These are phyloP conservation scores for Aspergillus sp. DNA, from an alignment of 2,329 filamentous ascomycete genomes.

Conservation along the genomic window DNA sequence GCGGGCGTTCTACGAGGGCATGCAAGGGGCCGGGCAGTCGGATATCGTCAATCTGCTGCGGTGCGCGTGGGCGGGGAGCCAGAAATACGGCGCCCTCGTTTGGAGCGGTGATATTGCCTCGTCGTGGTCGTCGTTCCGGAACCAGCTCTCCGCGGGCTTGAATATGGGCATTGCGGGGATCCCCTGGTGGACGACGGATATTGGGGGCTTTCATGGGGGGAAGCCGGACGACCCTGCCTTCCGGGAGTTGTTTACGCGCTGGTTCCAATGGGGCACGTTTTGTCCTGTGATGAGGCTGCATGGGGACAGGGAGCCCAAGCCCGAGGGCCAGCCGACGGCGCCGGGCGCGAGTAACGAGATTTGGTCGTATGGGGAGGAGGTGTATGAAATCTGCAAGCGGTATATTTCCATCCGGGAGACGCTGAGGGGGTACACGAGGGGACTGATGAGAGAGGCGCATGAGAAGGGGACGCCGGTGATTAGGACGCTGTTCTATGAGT, in stretches of 20 bases:
- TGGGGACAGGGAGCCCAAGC: conserved; percentile 62
- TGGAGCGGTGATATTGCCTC: conserved; percentile 69
- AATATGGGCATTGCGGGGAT: conserved; percentile 66
- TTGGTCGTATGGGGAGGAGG: conserved; percentile 64
- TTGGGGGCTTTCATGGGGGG: conserved; percentile 68
- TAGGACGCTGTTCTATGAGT: conserved; percentile 63
- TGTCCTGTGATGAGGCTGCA: conserved; percentile 68
- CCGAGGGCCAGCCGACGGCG: conserved; percentile 27
- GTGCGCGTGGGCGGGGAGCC: conserved; percentile 59
- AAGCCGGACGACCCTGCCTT: conserved; percentile 57
- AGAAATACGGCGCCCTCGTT: conserved; percentile 64
- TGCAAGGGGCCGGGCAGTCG: conserved; percentile 51
- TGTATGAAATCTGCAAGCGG: conserved; percentile 60
- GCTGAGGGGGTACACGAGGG: conserved; percentile 58
- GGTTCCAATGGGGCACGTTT: conserved; percentile 70
- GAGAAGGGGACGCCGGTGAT: conserved; percentile 62
- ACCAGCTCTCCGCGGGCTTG: conserved; percentile 63
- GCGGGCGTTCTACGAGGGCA: conserved; percentile 60
- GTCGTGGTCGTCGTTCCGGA: conserved; percentile 60
- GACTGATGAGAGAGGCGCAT: conserved; percentile 61
- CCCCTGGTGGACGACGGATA: conserved; percentile 70
- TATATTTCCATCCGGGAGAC: conserved; percentile 61
- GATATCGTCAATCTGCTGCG: conserved; percentile 61
- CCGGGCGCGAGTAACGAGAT: conserved; percentile 50
- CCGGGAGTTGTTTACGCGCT: conserved; percentile 63